A percentile compares a stretch with the other conserved stretches of the same genome.
Conservation (phyloP, 2,329 filamentous ascomycete genomes). For the Graphiopsis chlorocephala region DNA sequence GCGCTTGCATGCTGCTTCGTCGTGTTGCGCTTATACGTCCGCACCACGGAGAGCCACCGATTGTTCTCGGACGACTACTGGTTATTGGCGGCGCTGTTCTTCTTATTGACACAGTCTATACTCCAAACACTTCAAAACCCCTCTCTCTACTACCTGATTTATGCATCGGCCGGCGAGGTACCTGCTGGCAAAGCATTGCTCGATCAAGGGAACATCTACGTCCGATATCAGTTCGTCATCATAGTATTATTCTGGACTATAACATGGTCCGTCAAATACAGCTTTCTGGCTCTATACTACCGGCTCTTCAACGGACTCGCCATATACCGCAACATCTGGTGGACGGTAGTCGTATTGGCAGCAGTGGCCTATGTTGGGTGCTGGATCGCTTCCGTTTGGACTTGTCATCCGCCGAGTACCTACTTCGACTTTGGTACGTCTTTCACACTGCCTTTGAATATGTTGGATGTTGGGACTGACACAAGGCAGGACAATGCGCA, state of each 20-base stretch:
- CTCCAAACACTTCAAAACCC: slow-evolving; percentile 9
- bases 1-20: slow-evolving; percentile 2
- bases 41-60: slow-evolving; percentile 6
- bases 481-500: not conserved
- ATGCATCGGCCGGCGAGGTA: not conserved
- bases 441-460: not conserved
- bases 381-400: slow-evolving; percentile 8
- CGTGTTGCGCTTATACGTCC: slow-evolving; percentile 3
- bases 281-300: slow-evolving; percentile 11
- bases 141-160: slow-evolving; percentile 9
- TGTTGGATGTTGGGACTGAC: not conserved
- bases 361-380: slow-evolving; percentile 8
- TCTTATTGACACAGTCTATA: not conserved
- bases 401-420: slow-evolving; percentile 8
- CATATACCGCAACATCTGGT: slow-evolving; percentile 6
- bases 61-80: slow-evolving; percentile 11
- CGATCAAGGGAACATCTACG: slow-evolving; percentile 6
- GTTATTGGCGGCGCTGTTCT: slow-evolving; percentile 1
- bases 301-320: not conserved
- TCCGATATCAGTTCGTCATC: slow-evolving; percentile 10
- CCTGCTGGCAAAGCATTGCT: slow-evolving; percentile 9
- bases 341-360: not conserved
- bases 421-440: slow-evolving; percentile 9
- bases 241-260: slow-evolving; percentile 1
- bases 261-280: slow-evolving; percentile 9